Evolutionary conservation across 2,329 filamentous ascomycete genomes (phyloP), one percentile per base, ranked within the genome.

Genomic region (Stachybotrys echinatus): DNA sequence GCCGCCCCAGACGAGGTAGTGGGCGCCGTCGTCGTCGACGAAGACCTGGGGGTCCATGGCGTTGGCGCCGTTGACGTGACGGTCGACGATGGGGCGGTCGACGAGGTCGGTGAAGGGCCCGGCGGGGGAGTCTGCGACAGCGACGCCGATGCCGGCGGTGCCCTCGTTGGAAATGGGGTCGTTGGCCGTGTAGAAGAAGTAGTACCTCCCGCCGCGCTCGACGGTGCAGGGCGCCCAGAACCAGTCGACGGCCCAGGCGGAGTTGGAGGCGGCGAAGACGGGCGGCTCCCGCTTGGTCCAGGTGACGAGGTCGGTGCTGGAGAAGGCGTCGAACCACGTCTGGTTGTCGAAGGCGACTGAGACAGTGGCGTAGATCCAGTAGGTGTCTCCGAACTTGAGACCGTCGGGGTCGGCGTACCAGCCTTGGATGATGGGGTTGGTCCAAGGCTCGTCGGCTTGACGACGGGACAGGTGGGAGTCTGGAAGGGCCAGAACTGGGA

Each of bases 181-280:
- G 40, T 52, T 52, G 19, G 51, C 51, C 4, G 51, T 52, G 45
- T 52, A 52, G 44, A 47, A 52, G 39, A 52, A 56, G 42, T 59
- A 59, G 52, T 57, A 59, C 6, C 55, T 55, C 23, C 56, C 57
- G 37, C 56, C 55, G 3, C 55, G 42, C 52, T 59, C 57, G 20
- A 57, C 49, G 50, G 54, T 57, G 40, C 55, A 59, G 4, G 56
- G 53, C 34, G 56, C 18, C 38, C 56, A 54, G 12, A 59, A 55
- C 19, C 23, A 47, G 14, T 48, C 27, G 12, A 31, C 23, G 18
- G 51, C 51, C 51, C 51, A 52, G 40, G 31, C 19, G 7, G 51
- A 50, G 20, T 20, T 27, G 8, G 45, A 22, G 5, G 48, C 44
- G 17, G 31, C 5, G 40, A 50, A 52, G 14, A 50, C 45, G 10